Conservation (phyloP, 345 rosid species). For the Linum lewisii region DNA sequence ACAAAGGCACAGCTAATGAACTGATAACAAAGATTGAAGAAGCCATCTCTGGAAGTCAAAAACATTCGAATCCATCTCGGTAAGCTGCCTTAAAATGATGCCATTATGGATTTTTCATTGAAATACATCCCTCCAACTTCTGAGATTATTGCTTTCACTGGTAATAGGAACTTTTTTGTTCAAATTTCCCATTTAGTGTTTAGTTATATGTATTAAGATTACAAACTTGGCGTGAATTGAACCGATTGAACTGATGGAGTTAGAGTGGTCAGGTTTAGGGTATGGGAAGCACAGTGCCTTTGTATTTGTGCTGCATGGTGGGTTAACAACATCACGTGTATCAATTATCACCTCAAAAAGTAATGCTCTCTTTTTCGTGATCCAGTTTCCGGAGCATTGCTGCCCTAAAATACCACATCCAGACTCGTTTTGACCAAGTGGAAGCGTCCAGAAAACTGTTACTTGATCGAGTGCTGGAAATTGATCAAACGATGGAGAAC, state of each 20-base stretch:
- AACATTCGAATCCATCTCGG: slow-evolving; percentile 44
- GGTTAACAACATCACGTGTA: no score
- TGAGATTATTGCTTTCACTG: no score
- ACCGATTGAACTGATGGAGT: no score
- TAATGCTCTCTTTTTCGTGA: slow-evolving; percentile 13
- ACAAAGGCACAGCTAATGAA: slow-evolving; percentile 51
- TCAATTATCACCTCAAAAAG: no score
- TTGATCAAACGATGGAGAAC: not conserved
- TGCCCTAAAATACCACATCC: slow-evolving; percentile 75
- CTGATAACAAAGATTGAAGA: slow-evolving; percentile 80
- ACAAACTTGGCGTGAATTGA: no score
- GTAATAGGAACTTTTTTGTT: no score
- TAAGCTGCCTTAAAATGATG: slow-evolving; percentile 17
- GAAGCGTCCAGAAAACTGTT: slow-evolving; percentile 56
- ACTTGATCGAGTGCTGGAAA: slow-evolving; percentile 6
- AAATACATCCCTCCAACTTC: not conserved
- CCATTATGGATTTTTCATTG: not conserved
- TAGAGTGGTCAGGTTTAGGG: no score
- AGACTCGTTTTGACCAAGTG: slow-evolving; percentile 61
- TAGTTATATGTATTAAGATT: no score
- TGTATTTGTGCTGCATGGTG: no score
- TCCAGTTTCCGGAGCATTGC: slow-evolving; percentile 64
- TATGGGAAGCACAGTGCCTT: no score
- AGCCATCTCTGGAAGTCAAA: slow-evolving; percentile 51
- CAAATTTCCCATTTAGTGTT: no score